Percentiles rank a stretch among this genome's conserved stretches.
phyloP scores from a whole-genome alignment of 176 grass and related monocot genomes.

The Calamus simplicifolius region DNA sequence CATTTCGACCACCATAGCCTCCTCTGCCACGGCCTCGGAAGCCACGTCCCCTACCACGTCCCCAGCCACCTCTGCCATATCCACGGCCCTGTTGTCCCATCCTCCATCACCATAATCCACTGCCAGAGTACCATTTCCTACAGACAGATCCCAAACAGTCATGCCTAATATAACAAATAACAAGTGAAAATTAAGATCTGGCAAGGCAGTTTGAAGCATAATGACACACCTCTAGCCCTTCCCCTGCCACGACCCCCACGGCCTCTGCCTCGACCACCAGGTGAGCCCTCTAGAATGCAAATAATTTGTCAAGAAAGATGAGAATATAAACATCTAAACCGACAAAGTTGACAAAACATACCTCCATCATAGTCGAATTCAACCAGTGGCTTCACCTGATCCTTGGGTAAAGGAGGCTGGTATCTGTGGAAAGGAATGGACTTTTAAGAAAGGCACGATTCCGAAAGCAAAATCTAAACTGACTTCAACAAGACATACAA shows the following conservation, averaged over 20 bases:
- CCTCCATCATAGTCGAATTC: constrained; percentile 70
- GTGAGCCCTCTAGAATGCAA: constrained; percentile 35
- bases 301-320: background rate
- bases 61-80: constrained; percentile 40
- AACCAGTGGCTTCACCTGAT: constrained; percentile 55
- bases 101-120: constrained; percentile 22
- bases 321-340: background rate
- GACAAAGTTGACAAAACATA: constrained; percentile 6
- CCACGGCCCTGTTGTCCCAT: constrained; percentile 46
- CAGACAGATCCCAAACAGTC: constrained; percentile 20
- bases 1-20: constrained; percentile 39
- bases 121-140: constrained; percentile 29
- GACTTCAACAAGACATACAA: too few species aligned
- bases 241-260: constrained; percentile 53
- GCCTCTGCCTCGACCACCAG: constrained; percentile 49
- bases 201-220: constrained; percentile 1
- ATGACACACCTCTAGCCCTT: constrained; percentile 56
- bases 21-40: constrained; percentile 48
- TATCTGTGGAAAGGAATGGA: constrained; percentile 33
- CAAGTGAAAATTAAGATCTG: background rate
- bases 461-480: too few species aligned
- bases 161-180: background rate
- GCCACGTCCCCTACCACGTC: constrained; percentile 43
- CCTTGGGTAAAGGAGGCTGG: constrained; percentile 63
- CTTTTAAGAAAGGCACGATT: too few species aligned